Conservation (phyloP, 2,329 filamentous ascomycete species). For the Alternaria sp. region DNA sequence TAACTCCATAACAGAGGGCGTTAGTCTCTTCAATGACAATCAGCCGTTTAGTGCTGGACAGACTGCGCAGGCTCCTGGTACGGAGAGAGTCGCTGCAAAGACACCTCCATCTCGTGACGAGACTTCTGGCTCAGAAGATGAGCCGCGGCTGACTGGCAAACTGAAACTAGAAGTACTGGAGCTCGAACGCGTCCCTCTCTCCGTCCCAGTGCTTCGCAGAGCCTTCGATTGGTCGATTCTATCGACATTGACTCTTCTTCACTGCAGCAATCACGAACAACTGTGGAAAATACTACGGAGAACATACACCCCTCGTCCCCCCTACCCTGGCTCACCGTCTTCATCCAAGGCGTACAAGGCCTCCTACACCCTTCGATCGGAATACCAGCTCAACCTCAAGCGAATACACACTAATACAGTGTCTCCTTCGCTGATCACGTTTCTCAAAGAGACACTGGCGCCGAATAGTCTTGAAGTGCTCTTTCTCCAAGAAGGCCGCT, state of each 20-base stretch:
- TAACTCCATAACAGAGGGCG: conserved; percentile 29
- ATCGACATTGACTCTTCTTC: conserved; percentile 74
- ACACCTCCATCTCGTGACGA: conserved; percentile 1
- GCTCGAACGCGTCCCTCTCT: conserved; percentile 77
- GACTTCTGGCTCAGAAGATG: conserved; percentile 7
- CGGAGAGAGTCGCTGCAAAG: conserved; percentile 7
- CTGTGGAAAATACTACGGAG: conserved; percentile 76
- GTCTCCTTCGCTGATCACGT: conserved; percentile 71
- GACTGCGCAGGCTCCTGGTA: conserved; percentile 7
- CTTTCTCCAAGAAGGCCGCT: conserved; percentile 73
- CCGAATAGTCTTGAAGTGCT: conserved; percentile 81
- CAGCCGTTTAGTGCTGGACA: conserved; percentile 19
- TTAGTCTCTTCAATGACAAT: conserved; percentile 30
- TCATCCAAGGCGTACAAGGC: conserved; percentile 46
- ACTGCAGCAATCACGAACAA: conserved; percentile 74
- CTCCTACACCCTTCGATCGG: conserved; percentile 48
- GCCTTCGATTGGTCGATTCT: conserved; percentile 78
- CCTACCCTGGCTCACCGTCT: conserved; percentile 44
- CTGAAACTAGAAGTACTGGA: conserved; percentile 75
- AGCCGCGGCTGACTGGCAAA: conserved; percentile 60
- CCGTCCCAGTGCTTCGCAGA: conserved; percentile 70
- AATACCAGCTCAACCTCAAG: conserved; percentile 66
- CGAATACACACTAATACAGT: conserved; percentile 77
- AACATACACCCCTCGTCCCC: conserved; percentile 51
- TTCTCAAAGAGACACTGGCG: conserved; percentile 77